phyloP scores from a whole-genome alignment of 768 basidiomycete genomes.

The Antrodiella citrinella region DNA sequence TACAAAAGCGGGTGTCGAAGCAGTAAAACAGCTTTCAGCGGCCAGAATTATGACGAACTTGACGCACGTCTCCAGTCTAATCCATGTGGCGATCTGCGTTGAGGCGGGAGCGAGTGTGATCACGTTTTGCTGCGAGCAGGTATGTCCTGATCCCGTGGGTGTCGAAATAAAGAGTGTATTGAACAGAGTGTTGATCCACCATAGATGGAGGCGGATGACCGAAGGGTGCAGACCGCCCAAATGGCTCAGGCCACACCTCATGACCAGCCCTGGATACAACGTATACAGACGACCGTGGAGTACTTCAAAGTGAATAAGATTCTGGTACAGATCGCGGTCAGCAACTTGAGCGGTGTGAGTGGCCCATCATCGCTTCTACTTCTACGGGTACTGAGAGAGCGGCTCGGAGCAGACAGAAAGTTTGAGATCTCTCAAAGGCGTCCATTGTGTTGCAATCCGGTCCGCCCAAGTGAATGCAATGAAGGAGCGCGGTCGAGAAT shows the following conservation, averaged over 20 bases:
- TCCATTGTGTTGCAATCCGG: background rate
- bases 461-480: background rate
- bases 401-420: no score
- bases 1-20: slow-evolving; percentile 43
- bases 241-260: slow-evolving; percentile 10
- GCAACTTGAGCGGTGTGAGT: background rate
- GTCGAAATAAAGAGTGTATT: no score
- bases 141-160: no score
- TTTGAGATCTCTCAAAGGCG: background rate
- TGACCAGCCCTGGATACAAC: slow-evolving; percentile 37
- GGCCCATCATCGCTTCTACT: background rate
- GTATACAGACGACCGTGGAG: slow-evolving; percentile 35
- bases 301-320: slow-evolving; percentile 35
- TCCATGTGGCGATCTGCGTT: slow-evolving; percentile 48
- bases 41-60: slow-evolving; percentile 43
- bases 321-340: slow-evolving; percentile 8
- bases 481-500: background rate
- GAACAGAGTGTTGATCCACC: background rate
- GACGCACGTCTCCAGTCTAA: slow-evolving; percentile 41
- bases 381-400: no score
- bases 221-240: slow-evolving; percentile 2
- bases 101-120: slow-evolving; percentile 41
- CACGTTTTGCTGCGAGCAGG: slow-evolving; percentile 41
- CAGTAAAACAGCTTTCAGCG: slow-evolving; percentile 32
- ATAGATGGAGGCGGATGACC: background rate